Percentiles rank a stretch among this genome's conserved stretches.
Conservation (phyloP, 768 basidiomycete species). For the Leccinum subgranulosum region DNA sequence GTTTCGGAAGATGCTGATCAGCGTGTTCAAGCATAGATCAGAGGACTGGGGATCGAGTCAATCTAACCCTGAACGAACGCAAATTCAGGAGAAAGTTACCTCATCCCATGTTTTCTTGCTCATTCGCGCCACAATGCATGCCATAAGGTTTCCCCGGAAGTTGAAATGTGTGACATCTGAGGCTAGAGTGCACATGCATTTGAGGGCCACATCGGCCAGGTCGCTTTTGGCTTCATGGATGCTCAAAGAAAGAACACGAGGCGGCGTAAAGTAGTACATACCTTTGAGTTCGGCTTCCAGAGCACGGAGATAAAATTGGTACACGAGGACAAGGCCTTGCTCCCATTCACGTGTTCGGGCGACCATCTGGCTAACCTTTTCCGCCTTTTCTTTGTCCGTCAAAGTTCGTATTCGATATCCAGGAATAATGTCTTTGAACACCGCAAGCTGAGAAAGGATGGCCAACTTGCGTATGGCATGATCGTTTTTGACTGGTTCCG, state of each 20-base stretch:
- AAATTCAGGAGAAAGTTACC: slow-evolving; percentile 43
- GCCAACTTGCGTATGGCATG: slow-evolving; percentile 81
- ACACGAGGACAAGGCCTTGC: slow-evolving; percentile 84
- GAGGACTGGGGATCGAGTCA: slow-evolving; percentile 55
- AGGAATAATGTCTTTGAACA: slow-evolving; percentile 95
- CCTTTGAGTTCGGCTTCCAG: slow-evolving; percentile 89
- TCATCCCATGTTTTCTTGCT: slow-evolving; percentile 88
- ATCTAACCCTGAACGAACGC: slow-evolving; percentile 5
- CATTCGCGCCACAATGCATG: slow-evolving; percentile 74
- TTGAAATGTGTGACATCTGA: slow-evolving; percentile 93
- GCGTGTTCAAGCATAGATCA: slow-evolving; percentile 76
- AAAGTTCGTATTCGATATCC: slow-evolving; percentile 92
- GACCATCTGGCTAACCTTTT: slow-evolving; percentile 94
- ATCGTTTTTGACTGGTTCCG: slow-evolving; percentile 76
- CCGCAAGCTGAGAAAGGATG: slow-evolving; percentile 84
- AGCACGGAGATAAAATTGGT: slow-evolving; percentile 83
- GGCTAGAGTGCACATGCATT: slow-evolving; percentile 84
- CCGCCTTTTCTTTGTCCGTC: slow-evolving; percentile 85
- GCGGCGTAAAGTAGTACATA: slow-evolving; percentile 14
- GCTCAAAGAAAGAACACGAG: slow-evolving; percentile 18
- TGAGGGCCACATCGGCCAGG: slow-evolving; percentile 66
- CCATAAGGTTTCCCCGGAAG: slow-evolving; percentile 90
- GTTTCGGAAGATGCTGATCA: slow-evolving; percentile 78
- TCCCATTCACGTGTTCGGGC: slow-evolving; percentile 90
- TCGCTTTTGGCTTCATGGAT: slow-evolving; percentile 54